Base-by-base conservation (phyloP, 352 stramenopile genomes). In the Globisporangium polare region DNA sequence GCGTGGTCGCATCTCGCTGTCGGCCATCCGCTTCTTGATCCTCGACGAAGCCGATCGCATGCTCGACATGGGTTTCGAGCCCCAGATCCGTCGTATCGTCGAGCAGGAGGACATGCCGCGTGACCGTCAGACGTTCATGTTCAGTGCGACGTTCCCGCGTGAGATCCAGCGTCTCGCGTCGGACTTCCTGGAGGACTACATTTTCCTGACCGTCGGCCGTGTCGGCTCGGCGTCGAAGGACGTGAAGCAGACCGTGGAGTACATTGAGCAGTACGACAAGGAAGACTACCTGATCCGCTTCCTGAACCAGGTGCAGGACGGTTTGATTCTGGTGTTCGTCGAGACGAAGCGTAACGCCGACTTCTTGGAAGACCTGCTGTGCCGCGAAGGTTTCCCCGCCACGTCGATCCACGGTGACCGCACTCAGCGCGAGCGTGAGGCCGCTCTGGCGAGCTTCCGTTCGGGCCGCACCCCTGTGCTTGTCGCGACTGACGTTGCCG, bases 21-120 rank as follows among this genome's bases (percentile, higher is more conserved):
- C 73, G 4, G 82, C 71, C 62, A 98, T 98, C 53, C 86, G 86
- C 17, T 93, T 99, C 75, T 69, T 99, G 33, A 94, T 99, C 59
- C 81, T 99, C n/a, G 98, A 99, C 72, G 98, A 99, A 75, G 97
- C 97, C 55, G 98, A 99, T 80, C 88, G 97, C 68, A 99, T 99
- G 97, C 83, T 99, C 27, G 97, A 99, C 68, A 99, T 99, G 97
- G 98, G 97, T 72, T 99, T 99, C 70, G 97, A 99, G 75, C 97
- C 96, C 22, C 94, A 99, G 77, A 99, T 99, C 71, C 91, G 96
- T 65, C 86, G 94, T 42, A 99, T 99, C 69, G 97, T 99, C 17
- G 92, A 99, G 80, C 88, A 99, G 73, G 90, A 98, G 66, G 95
- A 97, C 69, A 99, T 99, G 96, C 93, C 96, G 5, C 83, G 75